phyloP scores from a whole-genome alignment of 2,329 filamentous ascomycete species.

The Aspergillus tanneri region DNA sequence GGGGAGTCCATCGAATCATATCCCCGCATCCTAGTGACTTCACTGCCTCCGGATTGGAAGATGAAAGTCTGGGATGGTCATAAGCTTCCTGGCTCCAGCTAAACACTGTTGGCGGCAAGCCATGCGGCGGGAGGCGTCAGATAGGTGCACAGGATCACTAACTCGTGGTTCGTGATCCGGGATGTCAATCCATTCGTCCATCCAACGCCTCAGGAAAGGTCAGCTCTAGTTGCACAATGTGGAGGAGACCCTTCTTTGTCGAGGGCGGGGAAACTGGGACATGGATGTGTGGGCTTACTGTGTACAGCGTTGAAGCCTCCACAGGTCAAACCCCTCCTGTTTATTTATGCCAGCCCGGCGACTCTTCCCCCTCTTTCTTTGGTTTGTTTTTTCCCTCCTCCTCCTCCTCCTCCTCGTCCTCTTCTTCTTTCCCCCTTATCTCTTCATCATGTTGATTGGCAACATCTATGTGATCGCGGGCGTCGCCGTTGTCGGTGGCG shows the following conservation, averaged over 20 bases:
- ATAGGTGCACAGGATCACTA: neutral
- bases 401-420: neutral
- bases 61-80: neutral
- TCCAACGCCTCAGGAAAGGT: neutral
- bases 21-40: neutral
- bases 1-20: neutral
- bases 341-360: too few relatives aligned
- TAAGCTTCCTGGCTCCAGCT: neutral
- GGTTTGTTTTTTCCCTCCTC: neutral
- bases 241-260: too few relatives aligned
- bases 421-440: neutral
- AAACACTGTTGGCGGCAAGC: neutral
- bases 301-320: too few relatives aligned
- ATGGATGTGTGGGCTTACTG: too few relatives aligned
- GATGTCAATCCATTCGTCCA: neutral
- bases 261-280: too few relatives aligned
- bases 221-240: neutral
- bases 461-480: constrained; percentile 60
- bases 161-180: neutral
- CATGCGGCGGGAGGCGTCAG: neutral
- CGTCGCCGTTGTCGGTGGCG: constrained; percentile 47
- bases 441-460: constrained; percentile 40
- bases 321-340: too few relatives aligned
- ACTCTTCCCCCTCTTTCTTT: neutral
- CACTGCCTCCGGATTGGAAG: neutral